phyloP scores from a whole-genome alignment of 371 early-diverging fungal genomes.

The Syncephalastrum monosporum region DNA sequence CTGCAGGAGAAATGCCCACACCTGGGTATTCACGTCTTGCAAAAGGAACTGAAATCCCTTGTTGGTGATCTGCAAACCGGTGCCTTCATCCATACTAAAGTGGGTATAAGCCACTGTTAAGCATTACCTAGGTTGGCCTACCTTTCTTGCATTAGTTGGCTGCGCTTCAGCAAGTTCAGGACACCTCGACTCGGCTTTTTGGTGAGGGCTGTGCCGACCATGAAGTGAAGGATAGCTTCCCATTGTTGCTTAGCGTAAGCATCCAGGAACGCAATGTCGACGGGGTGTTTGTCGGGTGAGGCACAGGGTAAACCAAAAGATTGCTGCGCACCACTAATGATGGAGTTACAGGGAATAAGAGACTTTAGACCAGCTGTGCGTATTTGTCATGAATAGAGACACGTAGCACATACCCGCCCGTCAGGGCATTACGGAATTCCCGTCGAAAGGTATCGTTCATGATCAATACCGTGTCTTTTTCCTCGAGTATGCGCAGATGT shows the following conservation, averaged over 20 bases:
- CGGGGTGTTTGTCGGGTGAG: constrained; percentile 65
- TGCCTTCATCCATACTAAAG: constrained; percentile 9
- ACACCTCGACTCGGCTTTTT: constrained; percentile 75
- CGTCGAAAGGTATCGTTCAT: constrained; percentile 75
- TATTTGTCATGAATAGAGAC: background rate
- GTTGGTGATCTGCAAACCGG: constrained; percentile 75
- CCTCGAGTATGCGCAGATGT: constrained; percentile 66
- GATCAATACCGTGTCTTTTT: constrained; percentile 38
- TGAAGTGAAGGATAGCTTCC: constrained; percentile 92
- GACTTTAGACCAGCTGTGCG: no score
- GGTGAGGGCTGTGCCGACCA: constrained; percentile 87
- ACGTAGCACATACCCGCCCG: constrained; percentile 71
- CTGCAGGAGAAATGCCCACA: constrained; percentile 93
- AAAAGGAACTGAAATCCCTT: constrained; percentile 96
- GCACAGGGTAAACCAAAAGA: constrained; percentile 80
- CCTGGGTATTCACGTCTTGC: constrained; percentile 91
- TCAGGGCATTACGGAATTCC: constrained; percentile 84
- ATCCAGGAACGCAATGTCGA: constrained; percentile 73
- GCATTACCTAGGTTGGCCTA: background rate
- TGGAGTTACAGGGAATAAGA: background rate
- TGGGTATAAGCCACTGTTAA: background rate
- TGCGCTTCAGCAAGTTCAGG: constrained; percentile 68
- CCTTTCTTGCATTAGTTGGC: constrained; percentile 46
- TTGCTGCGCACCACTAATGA: constrained; percentile 67
- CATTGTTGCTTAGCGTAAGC: constrained; percentile 82